A percentile compares a stretch with the other conserved stretches of the same genome.
Conservation (phyloP, 2,329 filamentous ascomycete genomes). For the Trichoderma atroviride region DNA sequence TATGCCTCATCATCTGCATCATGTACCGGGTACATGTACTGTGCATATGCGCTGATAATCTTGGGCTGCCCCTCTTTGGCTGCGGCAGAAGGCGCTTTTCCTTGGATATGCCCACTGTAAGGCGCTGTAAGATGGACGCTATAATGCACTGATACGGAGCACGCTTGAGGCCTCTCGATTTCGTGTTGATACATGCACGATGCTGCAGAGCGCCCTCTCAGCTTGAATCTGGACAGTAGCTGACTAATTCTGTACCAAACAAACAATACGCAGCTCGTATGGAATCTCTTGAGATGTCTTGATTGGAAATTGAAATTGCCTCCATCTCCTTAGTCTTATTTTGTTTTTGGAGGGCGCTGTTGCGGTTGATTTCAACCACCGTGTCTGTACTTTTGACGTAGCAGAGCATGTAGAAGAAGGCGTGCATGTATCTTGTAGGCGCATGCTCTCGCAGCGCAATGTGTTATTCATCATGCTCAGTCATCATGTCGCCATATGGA, state of each 20-base stretch:
- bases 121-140: conserved; percentile 6
- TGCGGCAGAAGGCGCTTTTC: conserved; percentile 1
- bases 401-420: background rate
- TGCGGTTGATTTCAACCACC: background rate
- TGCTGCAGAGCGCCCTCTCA: background rate
- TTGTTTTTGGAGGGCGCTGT: conserved; percentile 4
- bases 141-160: background rate
- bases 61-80: conserved; percentile 6
- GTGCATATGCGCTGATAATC: background rate
- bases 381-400: background rate
- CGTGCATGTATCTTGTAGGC: background rate
- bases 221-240: background rate
- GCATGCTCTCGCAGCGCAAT: background rate
- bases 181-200: background rate
- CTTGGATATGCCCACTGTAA: background rate
- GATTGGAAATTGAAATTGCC: background rate
- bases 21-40: background rate
- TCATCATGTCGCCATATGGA: background rate
- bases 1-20: background rate
- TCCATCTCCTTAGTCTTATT: background rate
- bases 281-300: background rate
- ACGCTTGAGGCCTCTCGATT: background rate
- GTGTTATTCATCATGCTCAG: background rate
- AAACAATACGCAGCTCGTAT: background rate
- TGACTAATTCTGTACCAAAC: background rate